Evolutionary conservation across 305 asterid genomes (phyloP).

Genomic region (Fraxinus baroniana): DNA sequence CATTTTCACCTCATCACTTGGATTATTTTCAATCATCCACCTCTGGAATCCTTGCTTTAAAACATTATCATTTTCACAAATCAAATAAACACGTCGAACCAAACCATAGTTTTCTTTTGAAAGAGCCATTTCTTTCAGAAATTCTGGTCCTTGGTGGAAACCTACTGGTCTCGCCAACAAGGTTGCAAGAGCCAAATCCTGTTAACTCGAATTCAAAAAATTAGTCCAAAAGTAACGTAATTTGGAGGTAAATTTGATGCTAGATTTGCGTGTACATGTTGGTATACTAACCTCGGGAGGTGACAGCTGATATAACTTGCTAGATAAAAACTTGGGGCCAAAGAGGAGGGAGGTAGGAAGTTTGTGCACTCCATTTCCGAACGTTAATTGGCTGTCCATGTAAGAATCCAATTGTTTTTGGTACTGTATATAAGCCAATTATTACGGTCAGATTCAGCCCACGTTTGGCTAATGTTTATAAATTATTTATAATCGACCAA

Average conservation of each 20-base stretch:
- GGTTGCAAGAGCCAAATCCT: neutral
- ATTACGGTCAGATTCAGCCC: neutral
- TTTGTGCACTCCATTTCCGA: slow-evolving; percentile 20
- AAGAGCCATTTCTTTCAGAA: neutral
- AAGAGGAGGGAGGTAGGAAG: slow-evolving; percentile 33
- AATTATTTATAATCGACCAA: too few species aligned
- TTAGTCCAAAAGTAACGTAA: neutral
- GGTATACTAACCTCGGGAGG: slow-evolving; percentile 35
- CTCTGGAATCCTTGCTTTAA: neutral
- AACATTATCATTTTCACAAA: neutral
- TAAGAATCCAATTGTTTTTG: slow-evolving; percentile 18
- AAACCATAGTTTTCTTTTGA: neutral
- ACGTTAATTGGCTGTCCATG: slow-evolving; percentile 21
- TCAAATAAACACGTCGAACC: neutral
- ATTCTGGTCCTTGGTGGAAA: neutral
- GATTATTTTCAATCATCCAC: neutral
- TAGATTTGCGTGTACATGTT: neutral
- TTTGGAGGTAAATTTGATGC: too few species aligned
- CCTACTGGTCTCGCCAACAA: neutral
- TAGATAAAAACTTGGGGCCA: slow-evolving; percentile 32
- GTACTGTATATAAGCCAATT: slow-evolving; percentile 10
- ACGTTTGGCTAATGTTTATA: too few species aligned
- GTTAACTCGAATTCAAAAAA: too few species aligned
- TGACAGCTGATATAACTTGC: slow-evolving; percentile 32
- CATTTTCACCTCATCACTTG: neutral